Evolutionary conservation across 805 yeast species (phyloP).

Genomic region (Metschnikowia anglica): DNA sequence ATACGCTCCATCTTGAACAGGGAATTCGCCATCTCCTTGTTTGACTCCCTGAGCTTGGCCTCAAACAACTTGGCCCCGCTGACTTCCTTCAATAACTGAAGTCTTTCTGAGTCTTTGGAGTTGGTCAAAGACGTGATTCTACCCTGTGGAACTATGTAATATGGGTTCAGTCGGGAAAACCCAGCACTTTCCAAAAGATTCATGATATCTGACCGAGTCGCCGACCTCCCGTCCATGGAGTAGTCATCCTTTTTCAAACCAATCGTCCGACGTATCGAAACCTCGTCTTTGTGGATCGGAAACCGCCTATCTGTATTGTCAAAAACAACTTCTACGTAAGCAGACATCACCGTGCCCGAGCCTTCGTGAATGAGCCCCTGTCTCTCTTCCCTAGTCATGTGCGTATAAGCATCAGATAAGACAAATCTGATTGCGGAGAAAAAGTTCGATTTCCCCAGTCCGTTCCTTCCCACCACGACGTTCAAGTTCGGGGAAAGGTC

Average conservation of each 20-base stretch:
- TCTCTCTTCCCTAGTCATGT: conserved; percentile 80
- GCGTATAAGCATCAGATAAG: conserved; percentile 82
- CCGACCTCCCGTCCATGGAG: conserved; percentile 74
- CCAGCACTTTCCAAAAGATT: conserved; percentile 89
- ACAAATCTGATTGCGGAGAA: conserved; percentile 95
- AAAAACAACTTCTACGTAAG: conserved; percentile 86
- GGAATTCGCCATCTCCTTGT: conserved; percentile 75
- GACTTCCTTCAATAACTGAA: conserved; percentile 79
- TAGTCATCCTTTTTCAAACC: conserved; percentile 94
- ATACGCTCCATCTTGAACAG: conserved; percentile 68
- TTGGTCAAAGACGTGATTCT: conserved; percentile 83
- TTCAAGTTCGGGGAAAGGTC: conserved; percentile 77
- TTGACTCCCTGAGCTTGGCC: conserved; percentile 70
- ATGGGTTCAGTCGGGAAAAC: conserved; percentile 84
- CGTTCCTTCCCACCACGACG: conserved; percentile 84
- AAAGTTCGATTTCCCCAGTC: conserved; percentile 95
- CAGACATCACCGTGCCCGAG: conserved; percentile 85
- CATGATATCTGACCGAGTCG: conserved; percentile 77
- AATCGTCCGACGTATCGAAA: conserved; percentile 79
- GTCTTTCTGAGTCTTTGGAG: conserved; percentile 81
- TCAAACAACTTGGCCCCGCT: conserved; percentile 96
- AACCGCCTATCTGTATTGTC: conserved; percentile 78
- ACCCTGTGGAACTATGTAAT: conserved; percentile 97
- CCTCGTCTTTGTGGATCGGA: conserved; percentile 65
- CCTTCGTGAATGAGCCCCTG: conserved; percentile 89